These are phyloP conservation scores for Eutrema heterophyllum DNA, from an alignment of 345 rosid species.

Conservation along the genomic window DNA sequence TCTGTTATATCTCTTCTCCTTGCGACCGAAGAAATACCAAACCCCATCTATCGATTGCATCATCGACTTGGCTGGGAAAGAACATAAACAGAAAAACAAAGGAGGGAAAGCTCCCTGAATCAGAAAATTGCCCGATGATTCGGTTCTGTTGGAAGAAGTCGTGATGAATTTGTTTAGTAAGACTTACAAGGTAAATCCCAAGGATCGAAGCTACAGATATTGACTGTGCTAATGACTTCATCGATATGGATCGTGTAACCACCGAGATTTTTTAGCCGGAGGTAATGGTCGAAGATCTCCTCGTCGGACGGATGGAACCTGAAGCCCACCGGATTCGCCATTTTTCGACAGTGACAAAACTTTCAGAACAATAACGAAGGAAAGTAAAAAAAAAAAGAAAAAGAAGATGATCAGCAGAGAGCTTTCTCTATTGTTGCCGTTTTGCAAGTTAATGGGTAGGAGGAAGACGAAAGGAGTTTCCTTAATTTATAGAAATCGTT, in stretches of 20 bases:
- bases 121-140: background rate
- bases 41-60: conserved; percentile 12
- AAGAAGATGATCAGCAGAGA: background rate
- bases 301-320: conserved; percentile 46
- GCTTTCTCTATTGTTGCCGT: too few relatives aligned
- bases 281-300: conserved; percentile 34
- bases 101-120: background rate
- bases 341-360: background rate
- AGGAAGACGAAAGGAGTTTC: too few relatives aligned
- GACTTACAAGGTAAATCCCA: conserved; percentile 41
- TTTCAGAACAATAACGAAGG: background rate
- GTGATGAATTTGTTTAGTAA: background rate
- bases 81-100: background rate
- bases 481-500: too few relatives aligned
- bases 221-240: conserved; percentile 31
- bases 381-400: background rate
- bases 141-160: background rate
- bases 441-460: too few relatives aligned
- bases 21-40: conserved; percentile 41
- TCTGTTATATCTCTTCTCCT: conserved; percentile 19
- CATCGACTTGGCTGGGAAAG: background rate
- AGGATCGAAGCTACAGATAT: conserved; percentile 40
- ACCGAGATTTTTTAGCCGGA: conserved; percentile 32
- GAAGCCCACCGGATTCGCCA: conserved; percentile 24
- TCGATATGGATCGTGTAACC: background rate